Base-by-base conservation (phyloP, 2,329 filamentous ascomycete species). In the Dactylonectria macrodidyma region DNA sequence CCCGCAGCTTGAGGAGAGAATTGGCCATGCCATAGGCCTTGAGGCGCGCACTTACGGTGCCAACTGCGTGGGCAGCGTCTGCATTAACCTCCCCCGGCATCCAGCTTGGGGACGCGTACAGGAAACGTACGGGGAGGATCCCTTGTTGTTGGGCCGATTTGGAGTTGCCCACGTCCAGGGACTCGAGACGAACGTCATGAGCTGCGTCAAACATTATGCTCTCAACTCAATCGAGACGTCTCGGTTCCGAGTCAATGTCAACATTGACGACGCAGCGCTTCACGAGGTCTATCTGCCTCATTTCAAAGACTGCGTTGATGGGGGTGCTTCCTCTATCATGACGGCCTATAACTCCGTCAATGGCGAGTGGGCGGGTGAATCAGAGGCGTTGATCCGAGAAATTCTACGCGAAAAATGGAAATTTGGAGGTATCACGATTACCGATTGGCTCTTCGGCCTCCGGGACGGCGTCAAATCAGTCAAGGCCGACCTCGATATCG, bases 191-290 rank as follows among this genome's bases (percentile, higher is more conserved):
- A 67, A 71, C 33, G 26, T 73, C 14, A 75, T 75, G 73, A 71
- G 70, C 0, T 73, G 68, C 19, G 73, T 75, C 1, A 75, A 75
- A 46, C 73, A 75, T 10, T 73, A 55, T 36, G 73, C 73, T 3
- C 64, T 76, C 11, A 73, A 76, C 38, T 76, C 73, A 0, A 75
- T 74, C 66, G 73, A 75, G 46, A 75, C 68, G 3, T 64, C 73
- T 6, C 68, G 71, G 0, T 76, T 75, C 24, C 59, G 66, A 22
- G 70, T 75, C 9, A 66, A 75, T 24, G 71, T 75, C 3, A 33
- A 71, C 2, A 22, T 75, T 3, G 68, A 70, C 1, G 51, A 66
- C 9, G 63, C 54, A 9, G 71, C 71, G 3, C 59, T 73, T 10
- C 71, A 72, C 19, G 72, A 75, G 11, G 67, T 71, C 1, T 75